Evolutionary conservation across 176 grass and related monocot species (phyloP).

Genomic region (Zea luxurians): DNA sequence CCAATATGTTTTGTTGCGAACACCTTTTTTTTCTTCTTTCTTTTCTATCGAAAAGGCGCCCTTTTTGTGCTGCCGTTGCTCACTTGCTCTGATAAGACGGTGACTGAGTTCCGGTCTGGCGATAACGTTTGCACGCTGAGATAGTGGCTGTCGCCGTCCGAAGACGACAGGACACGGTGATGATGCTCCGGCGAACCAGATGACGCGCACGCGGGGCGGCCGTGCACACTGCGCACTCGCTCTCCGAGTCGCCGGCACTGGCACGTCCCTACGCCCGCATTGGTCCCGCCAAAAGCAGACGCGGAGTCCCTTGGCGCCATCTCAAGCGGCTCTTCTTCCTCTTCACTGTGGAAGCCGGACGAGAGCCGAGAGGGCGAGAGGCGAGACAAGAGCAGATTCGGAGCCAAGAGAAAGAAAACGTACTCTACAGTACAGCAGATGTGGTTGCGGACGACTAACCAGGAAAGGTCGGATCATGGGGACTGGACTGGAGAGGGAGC

Average conservation of each 20-base stretch:
- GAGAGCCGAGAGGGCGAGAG: neutral
- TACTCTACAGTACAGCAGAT: neutral
- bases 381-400: conserved; percentile 2
- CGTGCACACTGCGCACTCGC: neutral
- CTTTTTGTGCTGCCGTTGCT: neutral
- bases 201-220: neutral
- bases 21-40: too few relatives aligned
- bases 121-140: neutral
- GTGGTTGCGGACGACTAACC: neutral
- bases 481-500: too few relatives aligned
- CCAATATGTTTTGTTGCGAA: neutral
- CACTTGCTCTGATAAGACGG: conserved; percentile 20
- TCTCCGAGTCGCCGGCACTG: neutral
- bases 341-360: too few relatives aligned
- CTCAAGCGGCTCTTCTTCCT: neutral
- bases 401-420: neutral
- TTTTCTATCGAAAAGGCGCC: neutral
- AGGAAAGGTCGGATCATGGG: neutral
- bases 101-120: neutral
- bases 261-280: neutral
- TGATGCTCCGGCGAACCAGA: conserved; percentile 17
- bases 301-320: conserved; percentile 3
- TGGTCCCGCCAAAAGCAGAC: conserved; percentile 27
- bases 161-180: neutral
- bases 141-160: conserved; percentile 1